Percentiles rank a stretch among this genome's conserved stretches.
Conservation (phyloP, 352 stramenopile species). For the Phytophthora crassamura region DNA sequence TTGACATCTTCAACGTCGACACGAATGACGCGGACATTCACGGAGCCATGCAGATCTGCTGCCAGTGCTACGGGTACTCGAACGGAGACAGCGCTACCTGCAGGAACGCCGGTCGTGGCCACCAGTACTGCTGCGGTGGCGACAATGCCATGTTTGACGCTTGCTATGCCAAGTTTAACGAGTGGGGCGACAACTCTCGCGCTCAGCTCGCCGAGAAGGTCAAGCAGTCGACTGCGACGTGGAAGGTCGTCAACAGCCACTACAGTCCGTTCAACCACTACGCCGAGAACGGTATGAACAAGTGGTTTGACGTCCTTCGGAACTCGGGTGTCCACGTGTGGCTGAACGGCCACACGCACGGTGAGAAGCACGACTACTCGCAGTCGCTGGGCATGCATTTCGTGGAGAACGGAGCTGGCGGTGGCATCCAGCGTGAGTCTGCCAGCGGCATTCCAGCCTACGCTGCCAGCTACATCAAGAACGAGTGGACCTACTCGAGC, state of each 20-base stretch:
- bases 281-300: slow-evolving; percentile 18
- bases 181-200: slow-evolving; percentile 21
- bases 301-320: slow-evolving; percentile 21
- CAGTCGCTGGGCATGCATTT: slow-evolving; percentile 20
- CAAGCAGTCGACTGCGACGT: slow-evolving; percentile 24
- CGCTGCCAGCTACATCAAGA: slow-evolving; percentile 5
- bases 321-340: slow-evolving; percentile 15
- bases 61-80: slow-evolving; percentile 32
- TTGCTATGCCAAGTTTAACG: slow-evolving; percentile 14
- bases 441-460: slow-evolving; percentile 18
- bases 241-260: slow-evolving; percentile 36
- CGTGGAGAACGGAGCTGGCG: slow-evolving; percentile 27
- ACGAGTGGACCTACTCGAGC: slow-evolving; percentile 14
- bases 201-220: slow-evolving; percentile 4
- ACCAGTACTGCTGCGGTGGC: slow-evolving; percentile 25
- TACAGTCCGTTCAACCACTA: slow-evolving; percentile 30
- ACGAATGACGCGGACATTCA: slow-evolving; percentile 23
- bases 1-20: slow-evolving; percentile 32
- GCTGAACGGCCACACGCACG: slow-evolving; percentile 38
- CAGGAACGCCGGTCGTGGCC: slow-evolving; percentile 4
- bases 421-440: slow-evolving; percentile 20
- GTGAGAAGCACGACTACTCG: slow-evolving; percentile 41
- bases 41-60: slow-evolving; percentile 19
- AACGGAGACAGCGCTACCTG: slow-evolving; percentile 11
- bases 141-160: slow-evolving; percentile 20